Conservation (phyloP, 176 grass and related monocot species). For the Thalia dealbata region DNA sequence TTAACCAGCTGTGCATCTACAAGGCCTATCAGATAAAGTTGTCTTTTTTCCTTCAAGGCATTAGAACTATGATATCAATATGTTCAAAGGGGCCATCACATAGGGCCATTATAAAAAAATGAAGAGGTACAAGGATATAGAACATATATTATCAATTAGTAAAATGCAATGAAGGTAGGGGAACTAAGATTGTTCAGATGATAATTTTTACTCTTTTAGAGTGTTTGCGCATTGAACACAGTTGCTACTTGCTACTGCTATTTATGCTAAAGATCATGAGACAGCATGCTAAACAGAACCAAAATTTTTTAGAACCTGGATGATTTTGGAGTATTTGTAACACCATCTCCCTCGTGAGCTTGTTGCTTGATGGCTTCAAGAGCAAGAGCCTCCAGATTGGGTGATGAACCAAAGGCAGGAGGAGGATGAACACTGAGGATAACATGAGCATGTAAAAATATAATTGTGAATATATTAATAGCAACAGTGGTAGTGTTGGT, state of each 20-base stretch:
- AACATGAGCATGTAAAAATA: not conserved
- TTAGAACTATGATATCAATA: not conserved
- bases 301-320: conserved; percentile 28
- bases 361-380: conserved; percentile 28
- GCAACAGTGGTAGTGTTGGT: not conserved
- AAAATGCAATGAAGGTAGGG: not conserved
- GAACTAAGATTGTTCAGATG: not conserved
- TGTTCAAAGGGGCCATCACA: not conserved
- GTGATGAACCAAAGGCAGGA: conserved; percentile 52
- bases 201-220: not conserved
- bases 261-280: not conserved
- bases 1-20: not conserved
- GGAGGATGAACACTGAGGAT: conserved; percentile 41
- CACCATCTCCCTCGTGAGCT: conserved; percentile 22
- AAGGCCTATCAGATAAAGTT: too few species aligned
- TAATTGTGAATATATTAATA: not conserved
- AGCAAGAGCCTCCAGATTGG: conserved; percentile 51
- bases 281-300: not conserved
- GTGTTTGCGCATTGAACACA: too few species aligned
- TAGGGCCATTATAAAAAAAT: not conserved
- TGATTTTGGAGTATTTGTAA: conserved; percentile 32
- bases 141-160: not conserved
- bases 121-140: not conserved
- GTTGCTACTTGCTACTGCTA: too few species aligned
- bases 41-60: too few species aligned